Percentiles rank a stretch among this genome's conserved stretches.
Conservation (phyloP, 202 grass and related monocot species). For the Carex sylvatica region DNA sequence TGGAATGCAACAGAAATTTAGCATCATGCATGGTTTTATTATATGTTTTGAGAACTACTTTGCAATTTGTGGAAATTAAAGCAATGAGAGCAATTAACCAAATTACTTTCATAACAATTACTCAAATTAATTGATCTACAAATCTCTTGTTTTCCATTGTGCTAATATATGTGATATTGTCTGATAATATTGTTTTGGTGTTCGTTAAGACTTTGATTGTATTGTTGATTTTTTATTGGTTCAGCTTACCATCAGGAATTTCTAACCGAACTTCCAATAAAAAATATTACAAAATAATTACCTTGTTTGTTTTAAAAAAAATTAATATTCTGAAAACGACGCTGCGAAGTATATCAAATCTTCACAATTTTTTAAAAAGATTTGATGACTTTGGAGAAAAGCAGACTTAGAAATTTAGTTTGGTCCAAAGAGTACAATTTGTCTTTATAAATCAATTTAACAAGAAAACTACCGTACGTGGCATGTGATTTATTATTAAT, state of each 20-base stretch:
- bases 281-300: not conserved
- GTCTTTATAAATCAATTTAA: not conserved
- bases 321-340: not conserved
- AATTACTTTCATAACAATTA: too few relatives aligned
- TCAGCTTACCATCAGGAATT: not conserved
- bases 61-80: not conserved
- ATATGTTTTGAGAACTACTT: not conserved
- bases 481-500: slow-evolving; percentile 10
- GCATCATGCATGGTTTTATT: not conserved
- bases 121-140: not conserved
- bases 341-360: not conserved
- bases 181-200: not conserved
- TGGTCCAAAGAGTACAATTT: not conserved
- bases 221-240: not conserved
- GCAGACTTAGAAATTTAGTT: not conserved
- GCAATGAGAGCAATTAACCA: too few relatives aligned
- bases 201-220: not conserved
- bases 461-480: not conserved
- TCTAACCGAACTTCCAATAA: not conserved
- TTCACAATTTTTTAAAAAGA: not conserved
- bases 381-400: not conserved
- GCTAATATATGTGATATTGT: not conserved
- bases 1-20: not conserved
- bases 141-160: not conserved
- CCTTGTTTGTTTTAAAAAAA: not conserved